Evolutionary conservation across 306 rosid genomes (phyloP).

Genomic region (Oemleria cerasiformis): DNA sequence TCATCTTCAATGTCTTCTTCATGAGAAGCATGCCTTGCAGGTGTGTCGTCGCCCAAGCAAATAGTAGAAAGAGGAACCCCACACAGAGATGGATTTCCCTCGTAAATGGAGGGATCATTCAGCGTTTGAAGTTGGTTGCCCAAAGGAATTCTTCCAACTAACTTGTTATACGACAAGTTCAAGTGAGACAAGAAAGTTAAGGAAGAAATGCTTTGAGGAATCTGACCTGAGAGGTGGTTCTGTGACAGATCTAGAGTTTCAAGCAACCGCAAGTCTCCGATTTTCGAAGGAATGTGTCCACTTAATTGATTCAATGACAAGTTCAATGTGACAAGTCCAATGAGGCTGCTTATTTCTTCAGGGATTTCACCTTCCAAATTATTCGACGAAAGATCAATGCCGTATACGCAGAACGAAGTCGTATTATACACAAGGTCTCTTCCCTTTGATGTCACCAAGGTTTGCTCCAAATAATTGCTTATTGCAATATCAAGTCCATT

Average conservation of each 20-base stretch:
- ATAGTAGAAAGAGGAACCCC: background rate
- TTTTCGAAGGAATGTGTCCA: background rate
- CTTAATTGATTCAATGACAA: constrained; percentile 2
- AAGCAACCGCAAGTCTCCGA: background rate
- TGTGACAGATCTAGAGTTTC: constrained; percentile 13
- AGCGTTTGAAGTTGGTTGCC: background rate
- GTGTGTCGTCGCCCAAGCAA: background rate
- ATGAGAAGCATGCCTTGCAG: too few species aligned
- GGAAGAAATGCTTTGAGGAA: background rate
- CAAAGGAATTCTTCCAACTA: background rate
- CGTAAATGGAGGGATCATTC: background rate
- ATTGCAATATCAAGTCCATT: too few species aligned
- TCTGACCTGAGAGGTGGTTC: background rate
- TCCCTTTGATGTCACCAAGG: background rate
- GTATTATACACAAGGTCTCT: background rate
- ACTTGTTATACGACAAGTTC: constrained; percentile 5
- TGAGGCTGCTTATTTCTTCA: background rate
- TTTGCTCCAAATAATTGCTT: background rate
- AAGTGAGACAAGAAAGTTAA: background rate
- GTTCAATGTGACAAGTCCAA: background rate
- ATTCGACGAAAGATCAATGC: background rate
- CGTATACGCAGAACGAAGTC: fast-evolving
- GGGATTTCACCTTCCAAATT: background rate
- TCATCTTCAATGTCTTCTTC: background rate
- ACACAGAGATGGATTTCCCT: background rate